Percentiles rank a stretch among this genome's conserved stretches.
Evolutionary conservation across 73 alveolate genomes (phyloP).

Genomic region (Blepharisma japonicum): DNA sequence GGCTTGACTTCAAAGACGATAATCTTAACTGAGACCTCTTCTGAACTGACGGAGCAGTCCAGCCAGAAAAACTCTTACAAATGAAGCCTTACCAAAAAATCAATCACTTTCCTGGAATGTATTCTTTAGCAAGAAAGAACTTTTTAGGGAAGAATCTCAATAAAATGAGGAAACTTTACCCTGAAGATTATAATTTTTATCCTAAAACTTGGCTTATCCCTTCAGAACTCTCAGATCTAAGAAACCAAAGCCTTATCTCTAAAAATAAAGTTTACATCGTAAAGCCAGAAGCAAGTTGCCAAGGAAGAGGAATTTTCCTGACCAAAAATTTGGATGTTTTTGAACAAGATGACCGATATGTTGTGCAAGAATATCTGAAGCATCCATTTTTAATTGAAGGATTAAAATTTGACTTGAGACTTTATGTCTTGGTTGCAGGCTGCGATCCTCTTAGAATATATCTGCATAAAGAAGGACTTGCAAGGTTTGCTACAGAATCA

Average conservation of each 20-base stretch:
- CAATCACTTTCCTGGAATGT: conserved; percentile 79
- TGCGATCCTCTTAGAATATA: conserved; percentile 79
- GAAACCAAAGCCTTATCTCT: background rate
- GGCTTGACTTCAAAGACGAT: conserved; percentile 22
- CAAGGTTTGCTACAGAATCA: conserved; percentile 75
- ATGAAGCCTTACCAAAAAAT: conserved; percentile 51
- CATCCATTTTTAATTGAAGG: conserved; percentile 92
- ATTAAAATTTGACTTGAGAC: conserved; percentile 90
- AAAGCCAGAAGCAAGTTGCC: conserved; percentile 56
- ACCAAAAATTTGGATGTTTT: conserved; percentile 58
- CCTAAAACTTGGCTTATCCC: conserved; percentile 75
- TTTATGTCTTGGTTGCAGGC: conserved; percentile 69
- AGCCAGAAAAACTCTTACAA: conserved; percentile 6
- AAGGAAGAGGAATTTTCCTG: conserved; percentile 69
- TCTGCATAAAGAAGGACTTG: conserved; percentile 83
- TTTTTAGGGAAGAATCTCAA: conserved; percentile 55
- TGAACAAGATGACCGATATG: conserved; percentile 59
- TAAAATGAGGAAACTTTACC: conserved; percentile 57
- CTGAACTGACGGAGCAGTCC: conserved; percentile 18
- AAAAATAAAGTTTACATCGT: background rate
- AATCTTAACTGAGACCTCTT: conserved; percentile 21
- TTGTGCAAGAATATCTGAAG: conserved; percentile 85
- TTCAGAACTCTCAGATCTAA: background rate
- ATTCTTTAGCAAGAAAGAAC: conserved; percentile 60
- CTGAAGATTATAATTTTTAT: conserved; percentile 77